phyloP scores from a whole-genome alignment of 2,329 filamentous ascomycete species.

The Fusarium longipes region DNA sequence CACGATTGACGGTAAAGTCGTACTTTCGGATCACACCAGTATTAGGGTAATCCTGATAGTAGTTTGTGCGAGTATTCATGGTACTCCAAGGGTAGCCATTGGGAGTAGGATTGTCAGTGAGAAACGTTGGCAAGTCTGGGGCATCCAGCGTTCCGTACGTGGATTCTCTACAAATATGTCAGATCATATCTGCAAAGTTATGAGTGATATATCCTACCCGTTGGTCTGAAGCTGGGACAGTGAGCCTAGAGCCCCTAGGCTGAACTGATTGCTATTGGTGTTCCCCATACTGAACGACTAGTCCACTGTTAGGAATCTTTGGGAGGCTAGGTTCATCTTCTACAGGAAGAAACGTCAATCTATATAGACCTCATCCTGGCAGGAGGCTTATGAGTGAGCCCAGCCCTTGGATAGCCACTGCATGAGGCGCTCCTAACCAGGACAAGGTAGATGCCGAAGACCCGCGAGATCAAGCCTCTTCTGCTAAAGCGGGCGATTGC shows the following conservation, averaged over 20 bases:
- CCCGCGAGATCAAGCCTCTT: constrained; percentile 25
- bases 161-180: constrained; percentile 50
- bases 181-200: constrained; percentile 1
- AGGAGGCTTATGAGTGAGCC: neutral
- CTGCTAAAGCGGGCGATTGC: constrained; percentile 12
- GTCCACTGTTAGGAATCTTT: constrained; percentile 4
- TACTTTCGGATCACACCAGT: constrained; percentile 68
- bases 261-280: constrained; percentile 29
- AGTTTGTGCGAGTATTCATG: constrained; percentile 59
- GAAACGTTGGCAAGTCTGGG: constrained; percentile 55
- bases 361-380: constrained; percentile 32
- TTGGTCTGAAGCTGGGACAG: constrained; percentile 40
- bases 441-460: constrained; percentile 27
- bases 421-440: constrained; percentile 7
- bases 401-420: constrained; percentile 16
- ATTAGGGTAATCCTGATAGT: constrained; percentile 59
- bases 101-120: constrained; percentile 61
- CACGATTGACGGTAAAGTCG: constrained; percentile 64
- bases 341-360: constrained; percentile 11
- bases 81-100: constrained; percentile 65
- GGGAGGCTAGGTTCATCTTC: neutral
- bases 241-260: constrained; percentile 29
- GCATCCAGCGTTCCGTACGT: constrained; percentile 55
- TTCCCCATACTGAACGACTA: constrained; percentile 38
- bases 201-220: constrained; percentile 24